Evolutionary conservation across 73 alveolate genomes (phyloP).

Genomic region (Paramecium pentaurelia): DNA sequence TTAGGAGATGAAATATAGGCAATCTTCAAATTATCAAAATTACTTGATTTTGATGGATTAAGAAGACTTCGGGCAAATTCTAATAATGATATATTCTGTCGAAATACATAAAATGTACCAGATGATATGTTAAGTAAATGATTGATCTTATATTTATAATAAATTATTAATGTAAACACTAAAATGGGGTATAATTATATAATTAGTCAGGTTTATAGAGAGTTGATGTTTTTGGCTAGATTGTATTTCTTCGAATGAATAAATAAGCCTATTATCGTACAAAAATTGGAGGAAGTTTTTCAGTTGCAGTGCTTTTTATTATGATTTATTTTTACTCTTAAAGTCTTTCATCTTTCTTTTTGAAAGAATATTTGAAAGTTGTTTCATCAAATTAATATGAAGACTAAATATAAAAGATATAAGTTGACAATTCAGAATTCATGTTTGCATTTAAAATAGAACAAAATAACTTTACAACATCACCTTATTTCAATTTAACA

Average conservation of each 20-base stretch:
- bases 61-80: not conserved
- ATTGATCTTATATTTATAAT: not conserved
- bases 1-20: not conserved
- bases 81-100: not conserved
- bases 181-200: not conserved
- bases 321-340: not conserved
- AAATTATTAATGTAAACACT: not conserved
- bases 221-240: not conserved
- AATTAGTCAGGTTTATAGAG: not conserved
- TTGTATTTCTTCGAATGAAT: not conserved
- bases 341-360: not conserved
- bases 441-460: not conserved
- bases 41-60: not conserved
- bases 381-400: not conserved
- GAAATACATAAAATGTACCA: not conserved
- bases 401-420: not conserved
- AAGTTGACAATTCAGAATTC: not conserved
- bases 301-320: not conserved
- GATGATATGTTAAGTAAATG: not conserved
- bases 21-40: not conserved
- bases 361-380: not conserved
- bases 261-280: not conserved
- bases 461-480: not conserved
- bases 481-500: not conserved
- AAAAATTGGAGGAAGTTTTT: not conserved